These are phyloP conservation scores for Eustoma russellianum DNA, from an alignment of 257 asterid genomes.

Conservation along the genomic window DNA sequence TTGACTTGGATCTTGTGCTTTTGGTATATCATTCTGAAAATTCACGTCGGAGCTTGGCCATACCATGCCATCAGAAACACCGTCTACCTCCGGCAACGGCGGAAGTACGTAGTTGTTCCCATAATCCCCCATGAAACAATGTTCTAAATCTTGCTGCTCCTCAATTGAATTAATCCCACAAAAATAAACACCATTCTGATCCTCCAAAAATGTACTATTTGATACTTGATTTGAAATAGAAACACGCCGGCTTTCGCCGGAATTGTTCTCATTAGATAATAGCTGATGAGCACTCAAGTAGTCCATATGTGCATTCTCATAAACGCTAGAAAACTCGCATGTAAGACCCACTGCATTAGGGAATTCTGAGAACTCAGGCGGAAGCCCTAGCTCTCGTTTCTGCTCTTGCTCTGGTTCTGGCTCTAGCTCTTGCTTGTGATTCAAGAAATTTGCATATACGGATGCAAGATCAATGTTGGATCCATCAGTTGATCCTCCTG, in stretches of 20 bases:
- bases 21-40: too few species aligned
- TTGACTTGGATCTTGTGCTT: constrained; percentile 9
- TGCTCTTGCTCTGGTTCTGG: background rate
- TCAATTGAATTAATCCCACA: constrained; percentile 19
- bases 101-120: constrained; percentile 19
- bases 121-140: background rate
- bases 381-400: too few species aligned
- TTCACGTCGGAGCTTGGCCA: constrained; percentile 29
- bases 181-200: constrained; percentile 6
- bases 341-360: constrained; percentile 7
- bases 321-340: constrained; percentile 12
- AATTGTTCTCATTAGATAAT: too few species aligned
- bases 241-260: constrained; percentile 18
- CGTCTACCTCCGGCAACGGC: constrained; percentile 38
- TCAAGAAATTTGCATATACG: constrained; percentile 59
- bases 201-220: too few species aligned
- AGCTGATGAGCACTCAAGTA: too few species aligned
- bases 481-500: constrained; percentile 7
- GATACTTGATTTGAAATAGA: constrained; percentile 10
- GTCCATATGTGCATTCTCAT: constrained; percentile 5
- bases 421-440: constrained; percentile 18
- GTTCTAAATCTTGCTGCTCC: constrained; percentile 7
- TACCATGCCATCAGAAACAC: constrained; percentile 16
- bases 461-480: constrained; percentile 50
- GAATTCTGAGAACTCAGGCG: background rate